Base-by-base conservation (phyloP, 768 basidiomycete species). In the Tricholoma hemisulphureum region DNA sequence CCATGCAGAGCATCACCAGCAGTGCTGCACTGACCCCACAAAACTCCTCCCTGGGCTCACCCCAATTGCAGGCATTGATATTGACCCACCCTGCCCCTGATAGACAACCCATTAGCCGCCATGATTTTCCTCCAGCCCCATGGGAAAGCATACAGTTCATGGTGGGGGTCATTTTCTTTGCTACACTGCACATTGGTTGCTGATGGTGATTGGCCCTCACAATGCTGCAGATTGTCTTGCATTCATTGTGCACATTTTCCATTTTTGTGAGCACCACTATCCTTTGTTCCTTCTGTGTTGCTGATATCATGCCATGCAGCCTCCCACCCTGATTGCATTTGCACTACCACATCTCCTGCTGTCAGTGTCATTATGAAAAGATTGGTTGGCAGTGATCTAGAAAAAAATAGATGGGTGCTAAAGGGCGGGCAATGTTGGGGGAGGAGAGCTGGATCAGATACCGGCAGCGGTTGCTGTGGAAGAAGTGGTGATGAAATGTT, bases 241-340 rank as follows among this genome's bases (percentile, higher is more conserved):
- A 92, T 63, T 90, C 91, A 8, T 65, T 86, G 61, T 83, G 85
- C 54, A 83, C 93, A 71, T 85, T 89, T 66, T 80, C 79, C 11
- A 83, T 85, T 57, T 80, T 87, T 59, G 90, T 90, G 66, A 66
- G 88, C 66, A 21, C 43, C 6, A 21, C 37, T 26, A 50, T 7
- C 51, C 11, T 4, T 26, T 28, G 9, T 24, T 13, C 34, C 59
- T 13, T 34, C 45, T 49, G 29, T 32, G 32, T 48, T 32, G 21
- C 37, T 6, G 24, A 24, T 45, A 23, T 24, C 24, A 87, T 64
- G 67, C 82, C 20, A 76, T 83, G 6, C 81, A 79, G 60, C 83
- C 83, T 0, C 87, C 88, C 16, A 78, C 77, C 49, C 67, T 91
- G 4, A 69, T 92, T 6, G 74, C 83, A 0, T 56, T 90, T 11